Base-by-base conservation (phyloP, 169 alveolate species). In the Besnoitia besnoiti region DNA sequence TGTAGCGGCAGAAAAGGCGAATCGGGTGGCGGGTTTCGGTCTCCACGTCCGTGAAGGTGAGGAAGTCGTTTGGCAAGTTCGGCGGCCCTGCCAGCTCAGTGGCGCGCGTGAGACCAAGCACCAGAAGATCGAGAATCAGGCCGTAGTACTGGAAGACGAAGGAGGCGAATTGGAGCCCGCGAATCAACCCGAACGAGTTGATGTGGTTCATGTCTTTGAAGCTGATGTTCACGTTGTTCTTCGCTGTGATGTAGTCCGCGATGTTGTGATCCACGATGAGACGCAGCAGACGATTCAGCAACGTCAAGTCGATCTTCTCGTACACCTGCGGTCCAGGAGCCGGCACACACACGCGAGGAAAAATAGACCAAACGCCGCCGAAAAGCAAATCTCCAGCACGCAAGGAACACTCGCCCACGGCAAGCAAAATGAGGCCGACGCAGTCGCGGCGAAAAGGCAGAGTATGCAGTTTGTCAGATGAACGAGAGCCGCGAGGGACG, bases 191-290 rank as follows among this genome's bases (percentile, higher is more conserved):
- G 95, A 98, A 99, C 39, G 99, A 97, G 96, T 99, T 99, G 44
- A 99, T 97, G 95, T 99, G 99, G 91, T 97, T 97, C 99, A 99
- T 99, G 96, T 99, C 99, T 97, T 99, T 99, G 97, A 98, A 99
- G 85, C 98, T 94, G 37, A 99, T 96, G 85, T 97, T 98, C 10
- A 99, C 99, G 96, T 99, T 99, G 97, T 99, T 99, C 94, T 99
- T 99, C 30, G 99, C 99, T 1, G 99, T 99, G 95, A 99, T 98
- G 96, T 99, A 99, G 94, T 99, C 99, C 16, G 99, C 99, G 39
- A 99, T 95, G 96, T 99, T 99, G 95, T 99, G 99, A 94, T 99
- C 99, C 35, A 99, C 99, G 40, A 99, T 99, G 92, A 99, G 95
- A 85, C 99, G 98, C 49, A 99, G 95, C 82, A 99, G 97, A 87